Base-by-base conservation (phyloP, 2,329 filamentous ascomycete species). In the Thermomyces lanuginosus region DNA sequence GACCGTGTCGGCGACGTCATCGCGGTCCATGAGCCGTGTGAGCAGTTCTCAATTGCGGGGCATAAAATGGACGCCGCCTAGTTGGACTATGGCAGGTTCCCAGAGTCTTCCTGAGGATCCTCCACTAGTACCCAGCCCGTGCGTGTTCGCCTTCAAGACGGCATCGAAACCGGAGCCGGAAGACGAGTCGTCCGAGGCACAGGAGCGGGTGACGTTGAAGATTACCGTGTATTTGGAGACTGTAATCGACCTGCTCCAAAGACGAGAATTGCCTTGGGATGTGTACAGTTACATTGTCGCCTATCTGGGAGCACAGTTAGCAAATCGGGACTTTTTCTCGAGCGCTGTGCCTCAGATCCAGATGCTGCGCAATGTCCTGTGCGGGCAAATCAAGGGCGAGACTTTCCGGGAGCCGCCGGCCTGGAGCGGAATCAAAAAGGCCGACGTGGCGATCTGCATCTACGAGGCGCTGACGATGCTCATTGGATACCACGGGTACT, bases 201-300 rank as follows among this genome's bases (percentile, higher is more conserved):
- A 40, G 17, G 52, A 51, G 30, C 46, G 55, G n/a, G 51, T 56
- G 2, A 52, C 64, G 5, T 55, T 82, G 28, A 65, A 71, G 28
- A 63, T 76, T 24, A 62, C 64, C 8, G 52, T 64, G 21, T 92
- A 82, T 78, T 62, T 92, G n/a, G 77, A 84, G 36, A 64, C 72
- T 7, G 62, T 91, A 19, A 67, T 81, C 14, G 63, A 64, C n/a
- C 57, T 89, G n/a, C 56, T 92, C 22, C 71, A 77, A 37, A 33
- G 30, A 22, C 66, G 72, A 29, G 77, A 76, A 21, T 69, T 71
- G 24, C 76, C 89, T 35, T 95, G 86, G 84, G 83, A 95, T 46
- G 61, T 92, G 1, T 92, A 92, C 59, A 86, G 81, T 51, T 93
- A 86, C 46, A 68, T 86, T 10, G 61, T 98, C 16, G 78, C 82